Conservation (phyloP, 1,284 basidiomycete species). For the Laetiporus sulphureus region DNA sequence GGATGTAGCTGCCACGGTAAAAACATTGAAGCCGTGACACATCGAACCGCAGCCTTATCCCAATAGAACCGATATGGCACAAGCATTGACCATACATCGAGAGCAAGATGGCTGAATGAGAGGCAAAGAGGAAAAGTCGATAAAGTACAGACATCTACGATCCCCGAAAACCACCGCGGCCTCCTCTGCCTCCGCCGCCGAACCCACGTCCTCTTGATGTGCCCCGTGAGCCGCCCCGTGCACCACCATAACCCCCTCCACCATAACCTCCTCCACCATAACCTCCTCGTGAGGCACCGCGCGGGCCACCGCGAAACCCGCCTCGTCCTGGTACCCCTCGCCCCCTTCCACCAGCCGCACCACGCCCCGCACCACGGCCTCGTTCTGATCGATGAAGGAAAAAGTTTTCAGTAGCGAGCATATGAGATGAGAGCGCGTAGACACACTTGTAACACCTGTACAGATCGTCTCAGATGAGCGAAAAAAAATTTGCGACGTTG, state of each 20-base stretch:
- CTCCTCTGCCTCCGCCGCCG: constrained; percentile 32
- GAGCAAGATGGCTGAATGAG: too few species aligned
- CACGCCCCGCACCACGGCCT: constrained; percentile 22
- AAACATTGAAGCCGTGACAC: constrained; percentile 29
- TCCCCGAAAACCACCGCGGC: constrained; percentile 36
- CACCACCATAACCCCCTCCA: constrained; percentile 29
- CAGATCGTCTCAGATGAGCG: too few species aligned
- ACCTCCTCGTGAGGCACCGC: constrained; percentile 37
- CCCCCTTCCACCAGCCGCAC: too few species aligned
- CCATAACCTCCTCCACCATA: constrained; percentile 25
- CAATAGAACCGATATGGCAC: too few species aligned
- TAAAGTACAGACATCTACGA: too few species aligned
- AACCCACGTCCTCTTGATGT: too few species aligned
- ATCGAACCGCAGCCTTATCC: constrained; percentile 5
- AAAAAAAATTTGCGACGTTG: constrained; percentile 3
- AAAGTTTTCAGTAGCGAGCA: constrained; percentile 4
- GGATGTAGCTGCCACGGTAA: constrained; percentile 38
- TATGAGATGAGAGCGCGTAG: constrained; percentile 8
- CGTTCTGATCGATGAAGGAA: constrained; percentile 40
- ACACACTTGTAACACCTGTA: constrained; percentile 48
- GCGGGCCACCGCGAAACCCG: constrained; percentile 29
- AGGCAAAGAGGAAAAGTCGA: background rate
- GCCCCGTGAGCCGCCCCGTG: constrained; percentile 34
- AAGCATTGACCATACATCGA: too few species aligned
- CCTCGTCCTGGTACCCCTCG: constrained; percentile 40